A percentile compares a stretch with the other conserved stretches of the same genome.
These are phyloP conservation scores for Mucor plumbeus DNA, from an alignment of 371 early-diverging fungal genomes.

Conservation along the genomic window DNA sequence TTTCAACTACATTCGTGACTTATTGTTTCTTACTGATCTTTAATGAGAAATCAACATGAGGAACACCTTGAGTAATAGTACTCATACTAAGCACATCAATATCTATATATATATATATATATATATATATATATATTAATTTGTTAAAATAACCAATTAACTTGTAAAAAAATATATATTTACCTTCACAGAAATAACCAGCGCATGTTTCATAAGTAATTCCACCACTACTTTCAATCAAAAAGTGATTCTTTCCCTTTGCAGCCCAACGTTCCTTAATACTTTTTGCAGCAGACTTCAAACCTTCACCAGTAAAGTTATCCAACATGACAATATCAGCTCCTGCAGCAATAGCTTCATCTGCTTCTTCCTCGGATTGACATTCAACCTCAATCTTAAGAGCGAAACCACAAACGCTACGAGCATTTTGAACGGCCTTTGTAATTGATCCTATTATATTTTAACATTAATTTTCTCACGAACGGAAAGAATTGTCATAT, in stretches of 20 bases:
- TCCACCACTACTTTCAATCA: slow-evolving; percentile 96
- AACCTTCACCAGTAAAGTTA: slow-evolving; percentile 72
- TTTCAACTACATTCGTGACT: neutral
- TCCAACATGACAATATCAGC: slow-evolving; percentile 97
- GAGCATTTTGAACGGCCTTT: slow-evolving; percentile 82
- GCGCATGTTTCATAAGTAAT: slow-evolving; percentile 88
- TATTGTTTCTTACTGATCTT: slow-evolving; percentile 68
- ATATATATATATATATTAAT: slow-evolving; percentile 64
- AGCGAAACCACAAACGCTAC: slow-evolving; percentile 87
- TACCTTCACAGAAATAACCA: slow-evolving; percentile 83
- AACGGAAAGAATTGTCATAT: neutral
- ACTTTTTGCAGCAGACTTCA: slow-evolving; percentile 67
- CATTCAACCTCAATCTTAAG: slow-evolving; percentile 98
- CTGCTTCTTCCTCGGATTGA: slow-evolving; percentile 87
- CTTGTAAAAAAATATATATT: neutral
- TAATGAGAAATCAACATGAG: slow-evolving; percentile 95
- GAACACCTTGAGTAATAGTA: slow-evolving; percentile 91
- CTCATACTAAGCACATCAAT: slow-evolving; percentile 95
- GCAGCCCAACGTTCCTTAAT: slow-evolving; percentile 78
- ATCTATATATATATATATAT: slow-evolving; percentile 56
- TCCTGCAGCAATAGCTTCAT: slow-evolving; percentile 96
- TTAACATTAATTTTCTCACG: slow-evolving; percentile 5
- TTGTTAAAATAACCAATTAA: neutral
- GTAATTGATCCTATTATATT: slow-evolving; percentile 73
- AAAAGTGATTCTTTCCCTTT: slow-evolving; percentile 68